Evolutionary conservation across 2,329 filamentous ascomycete species (phyloP), one percentile per base, ranked within the genome.

Genomic region (Blastomyces percursus): DNA sequence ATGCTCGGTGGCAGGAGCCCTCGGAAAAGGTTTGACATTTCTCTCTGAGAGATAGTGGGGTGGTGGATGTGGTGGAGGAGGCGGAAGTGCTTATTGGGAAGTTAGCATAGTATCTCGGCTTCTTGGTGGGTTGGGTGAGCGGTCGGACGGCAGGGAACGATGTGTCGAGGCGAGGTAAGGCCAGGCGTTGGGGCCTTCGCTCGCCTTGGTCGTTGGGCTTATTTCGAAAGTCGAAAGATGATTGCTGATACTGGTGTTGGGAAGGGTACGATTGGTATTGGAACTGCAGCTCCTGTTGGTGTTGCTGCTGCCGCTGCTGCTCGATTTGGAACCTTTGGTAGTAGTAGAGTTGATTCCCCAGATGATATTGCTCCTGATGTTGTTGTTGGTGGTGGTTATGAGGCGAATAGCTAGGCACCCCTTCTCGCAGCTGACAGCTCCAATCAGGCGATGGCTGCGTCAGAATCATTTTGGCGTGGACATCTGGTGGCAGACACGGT

Each of bases 91-190:
- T 46, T n/a, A 59, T 8, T 35, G 32, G 56, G 24, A 59, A 24
- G 19, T 24, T 27, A 9, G 42, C 56, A 46, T 59, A 59, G 40
- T 30, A 59, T 59, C 56, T 59, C 42, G 42, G 14, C 3, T 5
- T 21, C 42, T 59, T 59, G 40, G 8, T 56, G 11, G 32, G 8
- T 56, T 56, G 30, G 32, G 35, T 2, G 56, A 2, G 16, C 14
- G 38, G 56, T 7, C 27, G 56, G 56, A 46, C 24, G 42, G 56
- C 27, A 7, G 56, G 21, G 11, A 40, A 27, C 2, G 56, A 46
- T 27, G 56, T 59, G 42, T 59, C 56, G 16, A 59, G 56, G 24
- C 40, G 40, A 46, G 56, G 56, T 4, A 59, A 21, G 38, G 56
- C n/a, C 38, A 59, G 42, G 14, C 24, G 38, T 21, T 40, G 40